A percentile compares a stretch with the other conserved stretches of the same genome.
phyloP scores from a whole-genome alignment of 371 early-diverging fungal species.

The Circinella umbellata region DNA sequence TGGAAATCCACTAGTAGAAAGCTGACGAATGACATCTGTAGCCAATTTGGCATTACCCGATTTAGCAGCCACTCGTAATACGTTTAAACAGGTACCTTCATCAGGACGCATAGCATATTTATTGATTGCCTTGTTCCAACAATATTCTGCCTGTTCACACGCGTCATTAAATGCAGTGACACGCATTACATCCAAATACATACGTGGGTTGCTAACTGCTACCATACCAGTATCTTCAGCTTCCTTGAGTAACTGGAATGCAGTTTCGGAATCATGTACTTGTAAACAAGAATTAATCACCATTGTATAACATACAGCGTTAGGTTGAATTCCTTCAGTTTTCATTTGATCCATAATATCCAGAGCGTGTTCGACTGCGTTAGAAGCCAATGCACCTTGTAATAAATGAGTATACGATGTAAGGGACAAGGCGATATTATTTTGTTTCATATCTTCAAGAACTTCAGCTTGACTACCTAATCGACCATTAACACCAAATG shows the following conservation, averaged over 20 bases:
- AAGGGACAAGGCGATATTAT: conserved; percentile 33
- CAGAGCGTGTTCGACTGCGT: conserved; percentile 50
- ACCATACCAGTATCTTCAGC: conserved; percentile 49
- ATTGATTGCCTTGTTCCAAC: conserved; percentile 57
- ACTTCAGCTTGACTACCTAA: conserved; percentile 15
- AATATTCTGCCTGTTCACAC: conserved; percentile 47
- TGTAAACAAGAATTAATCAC: conserved; percentile 47
- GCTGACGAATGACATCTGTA: conserved; percentile 59
- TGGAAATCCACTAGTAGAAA: conserved; percentile 57
- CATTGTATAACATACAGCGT: conserved; percentile 35
- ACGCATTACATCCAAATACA: conserved; percentile 57
- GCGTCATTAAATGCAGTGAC: conserved; percentile 43
- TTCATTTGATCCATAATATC: conserved; percentile 56
- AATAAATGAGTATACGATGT: conserved; percentile 50
- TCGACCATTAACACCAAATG: conserved; percentile 9
- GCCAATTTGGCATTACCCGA: conserved; percentile 62
- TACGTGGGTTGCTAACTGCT: conserved; percentile 41
- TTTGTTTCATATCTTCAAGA: conserved; percentile 38
- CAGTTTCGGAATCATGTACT: conserved; percentile 41
- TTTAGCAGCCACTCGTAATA: conserved; percentile 67
- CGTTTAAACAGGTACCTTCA: conserved; percentile 67
- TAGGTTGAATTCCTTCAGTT: conserved; percentile 38
- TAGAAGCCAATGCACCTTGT: conserved; percentile 41
- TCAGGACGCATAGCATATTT: conserved; percentile 50
- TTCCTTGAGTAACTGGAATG: conserved; percentile 54